Percentiles rank a stretch among this genome's conserved stretches.
These are phyloP conservation scores for Ascochyta lentis DNA, from an alignment of 2,329 filamentous ascomycete genomes.

Conservation along the genomic window DNA sequence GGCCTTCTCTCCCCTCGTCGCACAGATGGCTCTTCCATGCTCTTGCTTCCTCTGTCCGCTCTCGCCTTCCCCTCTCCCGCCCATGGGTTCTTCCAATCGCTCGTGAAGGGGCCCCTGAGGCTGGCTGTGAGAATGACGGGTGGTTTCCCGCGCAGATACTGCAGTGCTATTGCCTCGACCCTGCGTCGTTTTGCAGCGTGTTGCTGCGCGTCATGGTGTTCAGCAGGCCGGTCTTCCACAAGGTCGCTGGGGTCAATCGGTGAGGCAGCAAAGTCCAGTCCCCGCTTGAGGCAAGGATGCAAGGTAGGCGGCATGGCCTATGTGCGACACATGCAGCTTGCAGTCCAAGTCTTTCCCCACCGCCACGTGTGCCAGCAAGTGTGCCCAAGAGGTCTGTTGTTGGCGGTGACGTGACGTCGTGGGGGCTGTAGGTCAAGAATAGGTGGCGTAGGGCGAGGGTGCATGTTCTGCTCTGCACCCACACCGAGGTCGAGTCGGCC, in stretches of 20 bases:
- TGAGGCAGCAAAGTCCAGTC: slow-evolving; percentile 31
- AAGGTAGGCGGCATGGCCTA: slow-evolving; percentile 27
- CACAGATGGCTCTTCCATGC: background rate
- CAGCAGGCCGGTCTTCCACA: slow-evolving; percentile 55
- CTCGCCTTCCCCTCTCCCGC: slow-evolving; percentile 9
- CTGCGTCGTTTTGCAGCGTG: slow-evolving; percentile 59
- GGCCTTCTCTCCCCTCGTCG: slow-evolving; percentile 2
- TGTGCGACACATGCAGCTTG: slow-evolving; percentile 1
- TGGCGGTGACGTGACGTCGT: slow-evolving; percentile 9
- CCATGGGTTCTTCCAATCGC: slow-evolving; percentile 49
- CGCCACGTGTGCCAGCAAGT: background rate
- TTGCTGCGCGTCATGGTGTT: slow-evolving; percentile 65
- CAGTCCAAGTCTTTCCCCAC: background rate
- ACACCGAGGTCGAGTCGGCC: background rate
- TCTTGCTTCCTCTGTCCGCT: background rate
- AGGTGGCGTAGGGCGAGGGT: slow-evolving; percentile 5
- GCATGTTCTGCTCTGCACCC: slow-evolving; percentile 2
- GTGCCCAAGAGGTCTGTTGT: background rate
- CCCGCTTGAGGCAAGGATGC: slow-evolving; percentile 35
- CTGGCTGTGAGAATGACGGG: slow-evolving; percentile 66
- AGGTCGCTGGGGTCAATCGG: slow-evolving; percentile 44
- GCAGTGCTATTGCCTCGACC: slow-evolving; percentile 65
- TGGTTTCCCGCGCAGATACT: slow-evolving; percentile 63
- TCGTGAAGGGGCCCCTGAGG: slow-evolving; percentile 67
- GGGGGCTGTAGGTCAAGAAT: slow-evolving; percentile 3